phyloP scores from a whole-genome alignment of 169 alveolate genomes.

The Prorocentrum cordatum region DNA sequence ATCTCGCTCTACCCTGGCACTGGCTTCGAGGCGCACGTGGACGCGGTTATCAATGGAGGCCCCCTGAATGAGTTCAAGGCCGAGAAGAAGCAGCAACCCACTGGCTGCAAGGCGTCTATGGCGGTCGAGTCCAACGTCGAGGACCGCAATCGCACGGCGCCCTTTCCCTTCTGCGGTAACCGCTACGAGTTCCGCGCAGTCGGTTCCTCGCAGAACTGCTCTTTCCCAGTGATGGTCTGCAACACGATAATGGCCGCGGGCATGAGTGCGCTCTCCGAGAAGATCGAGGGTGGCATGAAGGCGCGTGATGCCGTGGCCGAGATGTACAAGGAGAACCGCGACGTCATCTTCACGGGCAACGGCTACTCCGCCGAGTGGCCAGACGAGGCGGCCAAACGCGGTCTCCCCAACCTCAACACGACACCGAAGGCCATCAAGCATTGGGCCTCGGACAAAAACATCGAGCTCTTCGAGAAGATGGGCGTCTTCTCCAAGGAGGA shows the following conservation, averaged over 20 bases:
- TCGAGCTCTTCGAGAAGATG: not conserved
- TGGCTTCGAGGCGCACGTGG: constrained; percentile 25
- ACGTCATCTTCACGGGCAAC: constrained; percentile 68
- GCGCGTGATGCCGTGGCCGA: constrained; percentile 50
- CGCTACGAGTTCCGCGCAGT: constrained; percentile 64
- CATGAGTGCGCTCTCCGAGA: not conserved
- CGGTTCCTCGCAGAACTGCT: constrained; percentile 11
- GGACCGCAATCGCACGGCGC: constrained; percentile 61
- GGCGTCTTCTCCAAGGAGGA: no score
- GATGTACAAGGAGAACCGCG: not conserved
- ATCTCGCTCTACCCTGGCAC: constrained; percentile 48
- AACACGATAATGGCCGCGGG: not conserved
- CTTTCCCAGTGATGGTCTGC: not conserved
- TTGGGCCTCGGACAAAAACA: constrained; percentile 45
- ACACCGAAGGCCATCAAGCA: constrained; percentile 22
- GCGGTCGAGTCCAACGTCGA: constrained; percentile 13
- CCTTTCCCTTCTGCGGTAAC: constrained; percentile 67
- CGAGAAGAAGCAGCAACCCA: no score
- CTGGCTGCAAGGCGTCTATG: constrained; percentile 29
- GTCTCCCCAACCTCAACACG: constrained; percentile 50
- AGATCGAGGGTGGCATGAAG: constrained; percentile 54
- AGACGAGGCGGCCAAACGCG: constrained; percentile 36
- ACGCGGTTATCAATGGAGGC: not conserved
- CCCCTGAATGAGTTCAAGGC: not conserved
- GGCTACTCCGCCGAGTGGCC: constrained; percentile 66